These are phyloP conservation scores for Arabidopsis lyrata DNA, from an alignment of 441 rosid species.

Conservation along the genomic window DNA sequence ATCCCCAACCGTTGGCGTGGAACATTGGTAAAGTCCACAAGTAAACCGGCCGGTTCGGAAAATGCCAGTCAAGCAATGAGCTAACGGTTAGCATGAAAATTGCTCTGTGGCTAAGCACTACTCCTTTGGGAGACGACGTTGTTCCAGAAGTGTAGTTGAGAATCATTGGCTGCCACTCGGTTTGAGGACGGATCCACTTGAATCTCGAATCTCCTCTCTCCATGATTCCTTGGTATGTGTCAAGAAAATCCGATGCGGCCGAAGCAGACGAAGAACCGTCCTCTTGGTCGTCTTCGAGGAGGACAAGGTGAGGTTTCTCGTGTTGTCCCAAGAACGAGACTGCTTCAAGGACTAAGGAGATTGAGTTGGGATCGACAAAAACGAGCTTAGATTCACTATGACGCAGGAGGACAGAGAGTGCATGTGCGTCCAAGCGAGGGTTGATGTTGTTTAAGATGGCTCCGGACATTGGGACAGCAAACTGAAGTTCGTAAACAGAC, in stretches of 20 bases:
- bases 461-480: conserved; percentile 73
- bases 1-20: conserved; percentile 71
- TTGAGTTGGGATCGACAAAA: conserved; percentile 53
- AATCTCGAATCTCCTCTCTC: conserved; percentile 56
- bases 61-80: conserved; percentile 56
- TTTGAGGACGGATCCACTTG: conserved; percentile 59
- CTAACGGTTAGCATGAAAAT: conserved; percentile 45
- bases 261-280: background rate
- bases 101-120: conserved; percentile 61
- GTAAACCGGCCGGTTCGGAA: conserved; percentile 57
- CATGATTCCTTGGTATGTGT: conserved; percentile 54
- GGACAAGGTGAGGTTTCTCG: conserved; percentile 53
- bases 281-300: conserved; percentile 44
- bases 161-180: conserved; percentile 64
- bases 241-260: conserved; percentile 44
- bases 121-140: conserved; percentile 67
- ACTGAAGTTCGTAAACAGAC: conserved; percentile 70
- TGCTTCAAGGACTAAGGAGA: conserved; percentile 53
- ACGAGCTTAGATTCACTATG: conserved; percentile 64
- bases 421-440: conserved; percentile 64
- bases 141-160: conserved; percentile 73
- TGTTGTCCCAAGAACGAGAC: conserved; percentile 46
- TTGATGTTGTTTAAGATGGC: conserved; percentile 70
- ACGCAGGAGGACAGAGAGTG: conserved; percentile 50
- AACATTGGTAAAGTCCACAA: conserved; percentile 72